Conservation (phyloP, 495 filamentous ascomycete species). For the Viridothelium virens region DNA sequence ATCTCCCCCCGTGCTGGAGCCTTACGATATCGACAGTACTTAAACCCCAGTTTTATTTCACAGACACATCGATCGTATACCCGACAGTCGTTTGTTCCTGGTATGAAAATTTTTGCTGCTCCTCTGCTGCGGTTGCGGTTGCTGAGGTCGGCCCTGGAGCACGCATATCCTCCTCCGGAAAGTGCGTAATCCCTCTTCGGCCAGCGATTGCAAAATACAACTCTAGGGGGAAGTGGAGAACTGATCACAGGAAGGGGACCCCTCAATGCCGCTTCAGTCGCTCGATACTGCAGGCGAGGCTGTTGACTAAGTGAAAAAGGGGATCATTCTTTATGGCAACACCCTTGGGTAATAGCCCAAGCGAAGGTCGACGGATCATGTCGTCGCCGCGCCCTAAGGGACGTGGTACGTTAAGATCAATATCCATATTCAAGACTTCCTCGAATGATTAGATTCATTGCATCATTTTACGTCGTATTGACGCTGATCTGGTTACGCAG, state of each 20-base stretch:
- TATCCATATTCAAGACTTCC: not conserved
- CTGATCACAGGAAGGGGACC: not conserved
- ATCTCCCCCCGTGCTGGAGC: too few relatives aligned
- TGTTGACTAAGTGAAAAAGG: not conserved
- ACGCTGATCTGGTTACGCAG: constrained; percentile 29
- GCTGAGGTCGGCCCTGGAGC: not conserved
- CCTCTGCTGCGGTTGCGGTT: not conserved
- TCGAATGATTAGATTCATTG: not conserved
- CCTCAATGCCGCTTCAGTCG: not conserved
- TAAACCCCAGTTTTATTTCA: not conserved
- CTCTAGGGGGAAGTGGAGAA: not conserved
- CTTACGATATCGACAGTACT: too few relatives aligned
- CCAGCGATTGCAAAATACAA: not conserved
- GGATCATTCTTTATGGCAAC: constrained; percentile 8
- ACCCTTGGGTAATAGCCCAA: constrained; percentile 19
- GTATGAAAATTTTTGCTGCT: not conserved
- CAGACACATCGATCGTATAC: not conserved
- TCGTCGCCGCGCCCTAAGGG: constrained; percentile 55
- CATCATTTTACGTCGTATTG: not conserved
- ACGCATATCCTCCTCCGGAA: not conserved
- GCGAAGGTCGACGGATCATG: constrained; percentile 30
- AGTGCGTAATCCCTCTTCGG: not conserved
- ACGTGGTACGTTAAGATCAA: constrained; percentile 45
- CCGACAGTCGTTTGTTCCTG: not conserved
- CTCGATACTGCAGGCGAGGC: not conserved